Conservation (phyloP, 306 rosid species). For the Casuarina equisetifolia region DNA sequence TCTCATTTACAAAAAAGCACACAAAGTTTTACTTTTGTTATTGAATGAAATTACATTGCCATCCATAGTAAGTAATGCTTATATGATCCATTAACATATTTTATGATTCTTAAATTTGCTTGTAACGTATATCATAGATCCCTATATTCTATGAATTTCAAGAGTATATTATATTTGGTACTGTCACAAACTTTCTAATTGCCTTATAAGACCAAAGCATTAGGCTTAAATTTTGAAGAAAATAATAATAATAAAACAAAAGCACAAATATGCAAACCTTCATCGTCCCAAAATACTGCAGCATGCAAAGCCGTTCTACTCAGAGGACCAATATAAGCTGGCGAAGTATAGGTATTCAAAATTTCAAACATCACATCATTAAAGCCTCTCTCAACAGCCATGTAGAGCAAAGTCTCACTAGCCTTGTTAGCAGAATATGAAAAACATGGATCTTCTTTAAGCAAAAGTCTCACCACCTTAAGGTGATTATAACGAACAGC, state of each 20-base stretch:
- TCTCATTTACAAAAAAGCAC: too few relatives aligned
- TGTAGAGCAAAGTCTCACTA: constrained; percentile 15
- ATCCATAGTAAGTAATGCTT: too few relatives aligned
- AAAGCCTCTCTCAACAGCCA: constrained; percentile 8
- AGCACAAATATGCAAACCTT: not conserved
- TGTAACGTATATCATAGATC: too few relatives aligned
- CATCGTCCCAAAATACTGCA: not conserved
- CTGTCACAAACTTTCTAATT: too few relatives aligned
- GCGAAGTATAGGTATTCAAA: not conserved
- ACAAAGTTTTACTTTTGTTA: too few relatives aligned
- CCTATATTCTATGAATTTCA: too few relatives aligned
- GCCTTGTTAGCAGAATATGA: not conserved
- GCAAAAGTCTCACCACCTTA: not conserved
- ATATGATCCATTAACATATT: too few relatives aligned
- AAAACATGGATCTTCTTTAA: not conserved
- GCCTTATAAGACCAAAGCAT: too few relatives aligned
- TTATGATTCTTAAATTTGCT: too few relatives aligned
- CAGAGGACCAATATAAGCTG: not conserved
- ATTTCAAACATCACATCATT: not conserved
- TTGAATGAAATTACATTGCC: too few relatives aligned
- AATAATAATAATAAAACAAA: not conserved
- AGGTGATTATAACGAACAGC: not conserved
- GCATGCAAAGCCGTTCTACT: constrained; percentile 21
- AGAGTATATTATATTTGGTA: too few relatives aligned
- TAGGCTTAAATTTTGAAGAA: not conserved